Conservation (phyloP, 176 grass and related monocot species). For the Zoysia pacifica region DNA sequence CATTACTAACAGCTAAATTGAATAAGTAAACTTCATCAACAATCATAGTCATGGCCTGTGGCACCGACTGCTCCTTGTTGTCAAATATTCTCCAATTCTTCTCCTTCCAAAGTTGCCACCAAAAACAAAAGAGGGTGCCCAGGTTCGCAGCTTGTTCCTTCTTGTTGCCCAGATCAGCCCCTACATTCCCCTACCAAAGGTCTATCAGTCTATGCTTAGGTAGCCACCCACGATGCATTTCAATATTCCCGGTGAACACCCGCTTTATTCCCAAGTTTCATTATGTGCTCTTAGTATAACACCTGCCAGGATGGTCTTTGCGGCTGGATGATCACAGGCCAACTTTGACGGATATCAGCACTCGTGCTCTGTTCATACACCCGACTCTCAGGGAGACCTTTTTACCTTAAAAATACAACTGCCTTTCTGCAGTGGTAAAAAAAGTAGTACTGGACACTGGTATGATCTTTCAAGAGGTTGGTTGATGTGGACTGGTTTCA, state of each 20-base stretch:
- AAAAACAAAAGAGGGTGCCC: no score
- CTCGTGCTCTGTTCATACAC: neutral
- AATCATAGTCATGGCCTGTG: no score
- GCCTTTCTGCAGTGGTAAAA: constrained; percentile 2
- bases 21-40: no score
- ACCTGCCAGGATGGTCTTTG: constrained; percentile 30
- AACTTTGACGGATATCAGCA: constrained; percentile 1
- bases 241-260: neutral
- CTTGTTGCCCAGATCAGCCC: no score
- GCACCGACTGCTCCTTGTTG: no score
- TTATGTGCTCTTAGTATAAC: constrained; percentile 20
- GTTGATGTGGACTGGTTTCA: constrained; percentile 19
- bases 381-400: neutral
- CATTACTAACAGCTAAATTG: no score
- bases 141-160: no score
- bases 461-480: constrained; percentile 28
- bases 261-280: constrained; percentile 33
- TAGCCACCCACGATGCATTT: no score
- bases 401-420: constrained; percentile 31
- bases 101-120: no score
- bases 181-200: no score
- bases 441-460: neutral
- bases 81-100: no score
- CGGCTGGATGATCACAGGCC: constrained; percentile 25
- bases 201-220: no score